These are phyloP conservation scores for Metroxylon sagu DNA, from an alignment of 176 grass and related monocot species.

Conservation along the genomic window DNA sequence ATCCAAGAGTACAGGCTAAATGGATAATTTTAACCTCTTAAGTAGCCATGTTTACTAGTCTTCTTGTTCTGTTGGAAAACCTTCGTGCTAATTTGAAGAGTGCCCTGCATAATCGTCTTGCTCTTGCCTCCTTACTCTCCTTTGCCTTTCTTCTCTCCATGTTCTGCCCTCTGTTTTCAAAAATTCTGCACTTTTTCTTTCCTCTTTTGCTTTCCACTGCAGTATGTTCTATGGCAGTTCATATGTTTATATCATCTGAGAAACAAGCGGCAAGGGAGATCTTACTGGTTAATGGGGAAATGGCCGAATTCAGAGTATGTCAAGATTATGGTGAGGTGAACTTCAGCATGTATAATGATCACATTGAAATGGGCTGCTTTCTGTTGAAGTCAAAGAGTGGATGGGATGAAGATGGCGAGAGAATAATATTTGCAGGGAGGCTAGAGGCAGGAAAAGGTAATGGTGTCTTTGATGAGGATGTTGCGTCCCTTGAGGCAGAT, in stretches of 20 bases:
- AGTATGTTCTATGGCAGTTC: conserved; percentile 30
- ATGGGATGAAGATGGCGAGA: conserved; percentile 30
- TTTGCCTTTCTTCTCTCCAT: conserved; percentile 1
- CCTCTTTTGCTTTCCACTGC: conserved; percentile 49
- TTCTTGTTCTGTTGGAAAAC: conserved; percentile 2
- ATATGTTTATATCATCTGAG: conserved; percentile 21
- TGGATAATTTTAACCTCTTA: not conserved
- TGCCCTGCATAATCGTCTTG: not conserved
- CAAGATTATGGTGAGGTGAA: conserved; percentile 47
- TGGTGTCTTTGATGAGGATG: conserved; percentile 29
- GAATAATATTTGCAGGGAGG: conserved; percentile 37
- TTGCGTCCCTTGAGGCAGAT: conserved; percentile 33
- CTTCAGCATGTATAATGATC: conserved; percentile 20
- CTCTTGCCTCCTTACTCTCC: not conserved
- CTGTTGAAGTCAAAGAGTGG: conserved; percentile 13
- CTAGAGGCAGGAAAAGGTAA: not conserved
- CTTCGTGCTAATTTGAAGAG: conserved; percentile 5
- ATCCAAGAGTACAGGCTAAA: conserved; percentile 5
- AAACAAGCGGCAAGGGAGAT: conserved; percentile 22
- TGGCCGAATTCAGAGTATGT: conserved; percentile 23
- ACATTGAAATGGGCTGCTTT: conserved; percentile 33
- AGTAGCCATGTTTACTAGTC: conserved; percentile 15
- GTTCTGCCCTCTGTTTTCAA: conserved; percentile 9
- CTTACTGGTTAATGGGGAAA: conserved; percentile 24
- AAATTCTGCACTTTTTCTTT: conserved; percentile 32